Percentiles rank a stretch among this genome's conserved stretches.
Evolutionary conservation across 2,329 filamentous ascomycete genomes (phyloP).

Genomic region (Aspergillus vadensis): DNA sequence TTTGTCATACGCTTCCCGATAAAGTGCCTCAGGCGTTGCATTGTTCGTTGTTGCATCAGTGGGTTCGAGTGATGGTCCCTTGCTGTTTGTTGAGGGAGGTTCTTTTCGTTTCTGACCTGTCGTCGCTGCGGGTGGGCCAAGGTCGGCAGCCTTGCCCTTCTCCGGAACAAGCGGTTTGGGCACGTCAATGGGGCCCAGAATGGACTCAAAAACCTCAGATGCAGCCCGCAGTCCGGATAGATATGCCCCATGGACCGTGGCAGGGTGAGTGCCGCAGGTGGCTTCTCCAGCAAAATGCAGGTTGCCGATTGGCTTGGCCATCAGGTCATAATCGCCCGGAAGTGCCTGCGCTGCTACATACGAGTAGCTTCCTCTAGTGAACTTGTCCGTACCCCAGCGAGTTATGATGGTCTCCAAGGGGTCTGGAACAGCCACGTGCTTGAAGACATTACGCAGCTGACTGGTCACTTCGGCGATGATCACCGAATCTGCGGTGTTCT

Average conservation of each 20-base stretch:
- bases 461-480: constrained; percentile 79
- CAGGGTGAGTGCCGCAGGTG: constrained; percentile 91
- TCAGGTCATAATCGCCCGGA: constrained; percentile 85
- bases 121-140: constrained; percentile 24
- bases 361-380: constrained; percentile 93
- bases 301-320: constrained; percentile 82
- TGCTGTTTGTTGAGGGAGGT: constrained; percentile 14
- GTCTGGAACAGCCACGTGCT: constrained; percentile 63
- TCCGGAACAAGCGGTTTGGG: constrained; percentile 71
- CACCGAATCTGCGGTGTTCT: constrained; percentile 71
- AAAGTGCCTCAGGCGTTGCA: constrained; percentile 28
- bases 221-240: constrained; percentile 88
- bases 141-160: constrained; percentile 51
- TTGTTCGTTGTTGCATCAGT: constrained; percentile 15
- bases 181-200: constrained; percentile 79
- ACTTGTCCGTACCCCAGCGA: constrained; percentile 86
- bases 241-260: constrained; percentile 95
- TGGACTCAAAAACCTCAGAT: constrained; percentile 76
- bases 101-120: constrained; percentile 29
- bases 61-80: neutral
- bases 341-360: constrained; percentile 82
- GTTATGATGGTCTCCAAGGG: constrained; percentile 88
- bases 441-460: constrained; percentile 76
- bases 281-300: constrained; percentile 96
- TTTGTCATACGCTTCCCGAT: constrained; percentile 57